Evolutionary conservation across 2,329 filamentous ascomycete species (phyloP), one percentile per base, ranked within the genome.

Genomic region (Pseudogymnoascus sp.): DNA sequence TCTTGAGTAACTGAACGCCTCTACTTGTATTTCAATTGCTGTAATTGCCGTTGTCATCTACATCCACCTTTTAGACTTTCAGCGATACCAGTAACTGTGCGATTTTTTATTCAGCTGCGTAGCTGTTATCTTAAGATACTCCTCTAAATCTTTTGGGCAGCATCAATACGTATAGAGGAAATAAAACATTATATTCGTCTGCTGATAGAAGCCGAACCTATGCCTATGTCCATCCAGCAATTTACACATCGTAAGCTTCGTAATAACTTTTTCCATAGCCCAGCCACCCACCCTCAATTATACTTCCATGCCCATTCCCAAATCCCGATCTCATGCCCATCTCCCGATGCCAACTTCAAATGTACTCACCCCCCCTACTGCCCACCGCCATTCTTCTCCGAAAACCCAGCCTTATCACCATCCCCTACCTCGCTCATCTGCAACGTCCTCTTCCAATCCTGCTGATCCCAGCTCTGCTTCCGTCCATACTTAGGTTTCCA

Each of bases 391-490:
- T 26, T 40, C 31, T 60, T 60, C 21, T 60, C 56, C 31, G 56
- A 37, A 14, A 60, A 60, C 21, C 56, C 56, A 31, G 21, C 74
- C 1, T 72, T 71, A 69, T 73, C 69, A 63, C 74, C 73, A 35
- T 69, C 70, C 2, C 70, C 72, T 31, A 80, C 74, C 63, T 70
- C 73, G 56, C 72, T 73, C 79, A 82, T 80, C 68, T 82, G 80
- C 72, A 81, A 68, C 62, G 74, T 74, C 66, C 78, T 81, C 72
- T 82, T 83, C 71, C 77, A 77, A 70, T 83, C 82, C 72, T 86
- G 79, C 37, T 76, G 74, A 69, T 75, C 79, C 76, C 50, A 74
- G 74, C 35, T 70, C 68, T 35, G 74, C 73, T 63, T 76, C 72
- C 38, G 66, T 63, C 37, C 56, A 60, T 37, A 60, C 31, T 60